Conservation (phyloP, 768 basidiomycete genomes). For the Tulasnella sp. region DNA sequence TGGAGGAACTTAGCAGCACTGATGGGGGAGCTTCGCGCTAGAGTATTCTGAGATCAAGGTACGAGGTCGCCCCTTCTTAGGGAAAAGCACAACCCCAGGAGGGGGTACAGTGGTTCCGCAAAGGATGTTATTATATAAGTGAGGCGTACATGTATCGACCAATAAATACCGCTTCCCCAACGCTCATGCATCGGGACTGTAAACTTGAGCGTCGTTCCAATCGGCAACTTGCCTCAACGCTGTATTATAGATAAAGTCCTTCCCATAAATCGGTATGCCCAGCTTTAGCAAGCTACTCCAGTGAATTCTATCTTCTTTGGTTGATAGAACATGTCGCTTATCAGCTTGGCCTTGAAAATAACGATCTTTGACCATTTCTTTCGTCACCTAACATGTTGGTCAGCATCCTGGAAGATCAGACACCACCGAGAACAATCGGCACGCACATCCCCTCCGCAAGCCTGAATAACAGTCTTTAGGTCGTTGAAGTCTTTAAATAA, state of each 20-base stretch:
- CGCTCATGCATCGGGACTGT: neutral
- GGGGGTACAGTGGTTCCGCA: neutral
- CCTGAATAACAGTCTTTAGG: constrained; percentile 55
- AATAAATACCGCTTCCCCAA: neutral
- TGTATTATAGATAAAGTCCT: constrained; percentile 53
- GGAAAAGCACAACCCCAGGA: too few species aligned
- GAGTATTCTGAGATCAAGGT: too few species aligned
- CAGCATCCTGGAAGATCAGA: neutral
- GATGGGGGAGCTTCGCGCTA: too few species aligned
- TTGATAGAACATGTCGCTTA: constrained; percentile 56
- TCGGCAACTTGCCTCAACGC: constrained; percentile 56
- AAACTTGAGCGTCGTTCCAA: constrained; percentile 36
- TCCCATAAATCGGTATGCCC: constrained; percentile 49
- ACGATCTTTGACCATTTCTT: neutral
- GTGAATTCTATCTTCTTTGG: constrained; percentile 46
- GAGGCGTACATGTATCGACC: neutral
- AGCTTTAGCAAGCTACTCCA: constrained; percentile 50
- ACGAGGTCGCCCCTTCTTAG: too few species aligned
- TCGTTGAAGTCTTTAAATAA: constrained; percentile 42
- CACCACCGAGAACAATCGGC: neutral
- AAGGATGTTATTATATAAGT: neutral
- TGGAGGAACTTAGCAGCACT: too few species aligned
- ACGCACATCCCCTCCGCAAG: constrained; percentile 61
- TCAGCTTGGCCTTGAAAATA: neutral
- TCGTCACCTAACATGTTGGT: constrained; percentile 39